phyloP scores from a whole-genome alignment of 2,329 filamentous ascomycete species.

The Colletotrichum sp. region DNA sequence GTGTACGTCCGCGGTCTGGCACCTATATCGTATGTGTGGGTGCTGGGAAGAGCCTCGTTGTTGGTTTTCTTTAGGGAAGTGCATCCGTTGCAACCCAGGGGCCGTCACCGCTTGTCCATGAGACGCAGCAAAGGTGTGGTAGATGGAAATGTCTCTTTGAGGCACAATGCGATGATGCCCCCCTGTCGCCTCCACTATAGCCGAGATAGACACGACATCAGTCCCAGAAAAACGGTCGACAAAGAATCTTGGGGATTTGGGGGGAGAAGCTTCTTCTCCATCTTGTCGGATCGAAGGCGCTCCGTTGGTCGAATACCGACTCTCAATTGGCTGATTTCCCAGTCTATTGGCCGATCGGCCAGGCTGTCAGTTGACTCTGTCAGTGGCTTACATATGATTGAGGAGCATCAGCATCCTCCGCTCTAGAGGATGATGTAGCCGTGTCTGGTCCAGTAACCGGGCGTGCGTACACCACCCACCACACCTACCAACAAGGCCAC shows the following conservation, averaged over 20 bases:
- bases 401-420: neutral
- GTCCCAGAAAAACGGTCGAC: neutral
- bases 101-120: slow-evolving; percentile 3
- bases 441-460: slow-evolving; percentile 15
- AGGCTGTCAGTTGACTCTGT: neutral
- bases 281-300: neutral
- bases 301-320: neutral
- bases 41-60: neutral
- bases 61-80: neutral
- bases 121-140: neutral
- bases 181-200: neutral
- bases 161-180: neutral
- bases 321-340: neutral
- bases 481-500: neutral
- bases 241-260: neutral
- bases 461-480: slow-evolving; percentile 11
- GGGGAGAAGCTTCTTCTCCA: neutral
- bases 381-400: neutral
- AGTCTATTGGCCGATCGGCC: neutral
- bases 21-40: neutral
- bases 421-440: slow-evolving; percentile 13
- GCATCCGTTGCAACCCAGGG: neutral
- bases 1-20: neutral
- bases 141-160: neutral
- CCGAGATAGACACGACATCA: neutral